A percentile compares a stretch with the other conserved stretches of the same genome.
phyloP scores from a whole-genome alignment of 306 rosid species.

The Canavalia gladiata region DNA sequence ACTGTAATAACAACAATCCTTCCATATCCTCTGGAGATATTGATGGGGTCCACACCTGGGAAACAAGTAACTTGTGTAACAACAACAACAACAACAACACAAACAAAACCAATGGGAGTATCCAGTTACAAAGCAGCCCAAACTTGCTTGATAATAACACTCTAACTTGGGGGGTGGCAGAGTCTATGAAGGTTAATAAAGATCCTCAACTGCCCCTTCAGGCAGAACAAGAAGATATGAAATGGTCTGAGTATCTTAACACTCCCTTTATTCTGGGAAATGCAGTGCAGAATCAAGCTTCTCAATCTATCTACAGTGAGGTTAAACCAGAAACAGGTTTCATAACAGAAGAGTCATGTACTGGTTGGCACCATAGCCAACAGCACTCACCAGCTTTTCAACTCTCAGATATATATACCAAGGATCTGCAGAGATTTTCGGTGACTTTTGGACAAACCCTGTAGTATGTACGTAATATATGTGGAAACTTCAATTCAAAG shows the following conservation, averaged over 20 bases:
- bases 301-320: constrained; percentile 65
- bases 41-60: constrained; percentile 70
- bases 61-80: constrained; percentile 49
- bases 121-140: constrained; percentile 49
- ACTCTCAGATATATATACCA: constrained; percentile 68
- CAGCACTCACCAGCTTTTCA: constrained; percentile 55
- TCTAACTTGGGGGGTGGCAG: constrained; percentile 63
- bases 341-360: constrained; percentile 53
- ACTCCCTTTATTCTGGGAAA: constrained; percentile 62
- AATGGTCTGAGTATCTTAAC: constrained; percentile 85
- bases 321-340: constrained; percentile 72
- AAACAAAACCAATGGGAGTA: constrained; percentile 50
- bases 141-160: constrained; percentile 52
- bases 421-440: constrained; percentile 89
- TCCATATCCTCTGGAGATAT: constrained; percentile 56
- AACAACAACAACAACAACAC: constrained; percentile 11
- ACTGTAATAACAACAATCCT: constrained; percentile 50
- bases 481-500: constrained; percentile 45
- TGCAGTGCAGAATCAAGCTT: constrained; percentile 56
- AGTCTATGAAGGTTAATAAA: constrained; percentile 54
- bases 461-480: constrained; percentile 51
- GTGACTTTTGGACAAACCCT: constrained; percentile 91
- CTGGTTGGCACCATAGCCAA: constrained; percentile 58
- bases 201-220: constrained; percentile 44
- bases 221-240: constrained; percentile 68